Percentiles rank a stretch among this genome's conserved stretches.
These are phyloP conservation scores for Pseudopyrenochaeta lycopersici DNA, from an alignment of 2,329 filamentous ascomycete species.

Conservation along the genomic window DNA sequence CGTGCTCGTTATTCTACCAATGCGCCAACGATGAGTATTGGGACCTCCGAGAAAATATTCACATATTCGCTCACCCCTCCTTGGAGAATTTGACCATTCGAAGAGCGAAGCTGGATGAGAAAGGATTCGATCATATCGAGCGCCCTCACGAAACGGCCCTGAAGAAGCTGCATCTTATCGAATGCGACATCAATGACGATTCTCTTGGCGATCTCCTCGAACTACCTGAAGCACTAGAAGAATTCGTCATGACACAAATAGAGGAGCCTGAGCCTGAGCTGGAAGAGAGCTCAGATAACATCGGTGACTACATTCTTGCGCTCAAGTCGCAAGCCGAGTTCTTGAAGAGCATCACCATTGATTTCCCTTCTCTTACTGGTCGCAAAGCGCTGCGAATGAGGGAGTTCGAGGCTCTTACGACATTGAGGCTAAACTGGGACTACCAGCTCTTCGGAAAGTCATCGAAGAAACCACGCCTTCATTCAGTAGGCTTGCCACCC, in stretches of 20 bases:
- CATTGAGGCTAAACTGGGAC: slow-evolving; percentile 41
- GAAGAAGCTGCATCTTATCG: slow-evolving; percentile 37
- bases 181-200: slow-evolving; percentile 46
- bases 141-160: slow-evolving; percentile 39
- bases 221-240: slow-evolving; percentile 39
- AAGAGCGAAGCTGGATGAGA: slow-evolving; percentile 41
- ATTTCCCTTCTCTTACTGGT: slow-evolving; percentile 36
- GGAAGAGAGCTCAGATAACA: slow-evolving; percentile 43
- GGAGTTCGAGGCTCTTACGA: slow-evolving; percentile 35
- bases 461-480: slow-evolving; percentile 40
- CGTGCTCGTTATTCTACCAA: slow-evolving; percentile 43
- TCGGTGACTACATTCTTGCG: slow-evolving; percentile 43
- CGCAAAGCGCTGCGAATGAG: slow-evolving; percentile 41
- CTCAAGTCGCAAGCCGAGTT: slow-evolving; percentile 39
- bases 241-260: slow-evolving; percentile 43
- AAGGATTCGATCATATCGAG: slow-evolving; percentile 42
- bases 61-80: slow-evolving; percentile 44
- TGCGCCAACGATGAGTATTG: slow-evolving; percentile 42
- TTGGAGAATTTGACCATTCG: slow-evolving; percentile 39
- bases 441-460: slow-evolving; percentile 45
- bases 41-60: slow-evolving; percentile 46
- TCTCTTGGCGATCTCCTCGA: slow-evolving; percentile 41
- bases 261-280: slow-evolving; percentile 42
- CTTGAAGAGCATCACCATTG: slow-evolving; percentile 39
- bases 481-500: slow-evolving; percentile 42